Evolutionary conservation across 2,329 filamentous ascomycete genomes (phyloP), one percentile per base, ranked within the genome.

Genomic region (Colletotrichum musae): DNA sequence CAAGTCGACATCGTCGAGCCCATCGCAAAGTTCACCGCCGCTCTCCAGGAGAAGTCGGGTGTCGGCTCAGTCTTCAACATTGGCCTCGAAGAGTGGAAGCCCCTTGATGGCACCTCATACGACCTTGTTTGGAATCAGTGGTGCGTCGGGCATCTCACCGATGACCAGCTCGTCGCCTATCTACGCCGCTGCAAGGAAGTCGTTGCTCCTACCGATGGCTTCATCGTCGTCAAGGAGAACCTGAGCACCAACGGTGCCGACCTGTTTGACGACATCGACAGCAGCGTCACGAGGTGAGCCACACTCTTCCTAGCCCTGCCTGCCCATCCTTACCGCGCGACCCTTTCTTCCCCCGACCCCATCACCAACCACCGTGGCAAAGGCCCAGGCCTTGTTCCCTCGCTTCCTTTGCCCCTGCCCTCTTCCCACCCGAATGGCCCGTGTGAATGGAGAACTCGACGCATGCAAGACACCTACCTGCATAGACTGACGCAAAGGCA

Each of bases 71-170:
- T 97, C 18, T 92, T 89, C 80, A 94, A 92, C 72, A 81, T 91
- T 2, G 93, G 94, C 0, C 82, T 97, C 1, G 92, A 97, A 79
- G 85, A 87, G 32, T 97, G 93, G 93, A 68, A 73, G 12, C 83
- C 86, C 1, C 81, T 75, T 0, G 74, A 80, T 2, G 82, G 76
- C 10, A 74, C 80, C 9, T 78, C 81, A 57, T 98, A 98, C 79
- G 92, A 95, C 77, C 79, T 97, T 53, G 90, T 98, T 70, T 97
- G 94, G 93, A 92, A 89, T 60, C 95, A 98, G 80, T 97, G 95
- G 94, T 98, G 94, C 79, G 80, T 95, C 7, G 92, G 93, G 26
- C 92, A 98, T 78, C 82, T 97, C 63, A 94, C 88, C 0, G 94
- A 97, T 77, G 80, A 80, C 7, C 90, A 97, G 77, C 77, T 98